phyloP scores from a whole-genome alignment of 106 monocot species.

The Dendrobium chrysotoxum region DNA sequence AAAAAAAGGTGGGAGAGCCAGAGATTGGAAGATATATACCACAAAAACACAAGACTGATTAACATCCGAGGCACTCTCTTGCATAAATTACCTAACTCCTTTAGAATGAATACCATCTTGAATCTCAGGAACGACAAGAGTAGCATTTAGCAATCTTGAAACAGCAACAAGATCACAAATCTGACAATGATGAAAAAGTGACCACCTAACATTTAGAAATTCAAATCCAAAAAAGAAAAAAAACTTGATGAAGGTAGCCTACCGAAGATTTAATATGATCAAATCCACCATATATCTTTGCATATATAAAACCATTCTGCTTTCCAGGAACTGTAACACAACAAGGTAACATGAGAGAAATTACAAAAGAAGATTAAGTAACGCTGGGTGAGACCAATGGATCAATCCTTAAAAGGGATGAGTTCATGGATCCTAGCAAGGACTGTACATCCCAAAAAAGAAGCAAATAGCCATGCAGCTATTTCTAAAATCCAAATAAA shows the following conservation, averaged over 20 bases:
- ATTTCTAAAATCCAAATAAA: not conserved
- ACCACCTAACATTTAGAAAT: constrained; percentile 4
- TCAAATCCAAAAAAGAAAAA: not conserved
- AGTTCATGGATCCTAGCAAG: not conserved
- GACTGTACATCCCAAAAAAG: not conserved
- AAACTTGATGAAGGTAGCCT: constrained; percentile 17
- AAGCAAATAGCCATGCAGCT: not conserved
- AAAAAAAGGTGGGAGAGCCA: not conserved
- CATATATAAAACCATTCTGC: constrained; percentile 73
- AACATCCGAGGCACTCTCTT: not conserved
- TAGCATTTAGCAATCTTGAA: constrained; percentile 86
- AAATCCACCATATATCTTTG: constrained; percentile 88
- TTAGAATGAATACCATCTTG: constrained; percentile 68
- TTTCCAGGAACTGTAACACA: constrained; percentile 45
- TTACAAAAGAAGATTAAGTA: not conserved
- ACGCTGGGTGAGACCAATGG: not conserved
- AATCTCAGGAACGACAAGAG: constrained; percentile 87
- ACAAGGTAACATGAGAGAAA: not conserved
- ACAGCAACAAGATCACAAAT: constrained; percentile 87
- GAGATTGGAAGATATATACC: not conserved
- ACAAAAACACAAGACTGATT: not conserved
- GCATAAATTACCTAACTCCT: constrained; percentile 58
- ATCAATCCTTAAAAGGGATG: not conserved
- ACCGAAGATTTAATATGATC: constrained; percentile 80
- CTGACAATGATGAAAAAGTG: constrained; percentile 38